Evolutionary conservation across 2,329 filamentous ascomycete species (phyloP).

Genomic region (Hypoxylon rubiginosum): DNA sequence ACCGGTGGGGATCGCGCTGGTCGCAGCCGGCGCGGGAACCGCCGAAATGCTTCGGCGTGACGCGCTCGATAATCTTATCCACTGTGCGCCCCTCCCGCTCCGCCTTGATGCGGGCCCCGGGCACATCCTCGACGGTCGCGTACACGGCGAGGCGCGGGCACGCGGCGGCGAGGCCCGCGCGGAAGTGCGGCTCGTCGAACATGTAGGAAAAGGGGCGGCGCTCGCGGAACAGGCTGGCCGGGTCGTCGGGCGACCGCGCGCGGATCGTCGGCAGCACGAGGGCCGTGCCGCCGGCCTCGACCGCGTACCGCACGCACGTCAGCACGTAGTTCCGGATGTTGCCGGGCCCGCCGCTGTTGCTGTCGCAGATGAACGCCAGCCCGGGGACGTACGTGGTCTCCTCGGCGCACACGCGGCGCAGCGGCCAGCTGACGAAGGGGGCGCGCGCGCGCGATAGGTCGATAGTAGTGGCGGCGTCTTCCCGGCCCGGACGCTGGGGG

Average conservation of each 20-base stretch:
- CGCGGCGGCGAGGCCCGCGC: conserved; percentile 49
- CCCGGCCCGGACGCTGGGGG: no score
- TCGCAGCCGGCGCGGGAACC: conserved; percentile 55
- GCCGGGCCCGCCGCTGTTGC: conserved; percentile 64
- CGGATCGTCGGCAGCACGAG: conserved; percentile 60
- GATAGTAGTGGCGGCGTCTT: conserved; percentile 2
- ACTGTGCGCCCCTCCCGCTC: conserved; percentile 38
- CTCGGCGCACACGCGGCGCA: conserved; percentile 58
- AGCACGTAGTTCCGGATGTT: conserved; percentile 65
- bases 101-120: conserved; percentile 51
- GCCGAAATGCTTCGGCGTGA: conserved; percentile 57
- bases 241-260: conserved; percentile 53
- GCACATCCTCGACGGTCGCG: conserved; percentile 53
- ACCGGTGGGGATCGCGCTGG: conserved; percentile 55
- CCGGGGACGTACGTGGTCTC: conserved; percentile 57
- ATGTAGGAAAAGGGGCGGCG: conserved; percentile 58
- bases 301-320: conserved; percentile 63
- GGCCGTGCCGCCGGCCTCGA: conserved; percentile 60
- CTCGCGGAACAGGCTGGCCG: conserved; percentile 55
- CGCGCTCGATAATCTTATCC: conserved; percentile 50
- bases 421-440: conserved; percentile 60
- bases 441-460: conserved; percentile 56
- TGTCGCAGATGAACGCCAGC: conserved; percentile 62
- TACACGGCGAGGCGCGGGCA: conserved; percentile 59
- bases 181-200: conserved; percentile 61